Percentiles rank a stretch among this genome's conserved stretches.
Conservation (phyloP, 2,329 filamentous ascomycete species). For the Dothideomycetes sp. region DNA sequence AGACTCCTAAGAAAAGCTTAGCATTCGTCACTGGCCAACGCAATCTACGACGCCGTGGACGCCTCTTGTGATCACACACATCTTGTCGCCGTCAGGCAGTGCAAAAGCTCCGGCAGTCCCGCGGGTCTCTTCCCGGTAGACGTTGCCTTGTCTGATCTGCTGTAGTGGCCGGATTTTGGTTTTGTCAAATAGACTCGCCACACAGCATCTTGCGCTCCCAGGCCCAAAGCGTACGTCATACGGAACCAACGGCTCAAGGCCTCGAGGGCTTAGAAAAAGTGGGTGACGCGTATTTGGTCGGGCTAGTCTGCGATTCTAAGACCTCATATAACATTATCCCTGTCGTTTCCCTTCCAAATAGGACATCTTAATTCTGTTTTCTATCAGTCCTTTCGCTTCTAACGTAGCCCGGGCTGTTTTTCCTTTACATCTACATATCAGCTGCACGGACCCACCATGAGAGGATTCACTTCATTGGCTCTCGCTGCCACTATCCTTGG, state of each 20-base stretch:
- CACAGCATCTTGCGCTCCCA: not conserved
- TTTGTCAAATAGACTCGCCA: not conserved
- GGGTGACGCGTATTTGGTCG: not conserved
- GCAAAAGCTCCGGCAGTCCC: not conserved
- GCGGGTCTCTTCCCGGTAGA: not conserved
- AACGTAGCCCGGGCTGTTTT: not conserved
- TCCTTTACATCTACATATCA: not conserved
- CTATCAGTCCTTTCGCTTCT: not conserved
- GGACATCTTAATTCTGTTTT: not conserved
- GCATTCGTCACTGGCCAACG: not conserved
- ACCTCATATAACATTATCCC: not conserved
- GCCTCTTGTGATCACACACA: too few species aligned
- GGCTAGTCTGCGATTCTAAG: not conserved
- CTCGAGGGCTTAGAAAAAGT: not conserved
- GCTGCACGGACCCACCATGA: conserved; percentile 11
- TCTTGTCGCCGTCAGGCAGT: not conserved
- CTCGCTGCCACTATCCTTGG: conserved; percentile 14
- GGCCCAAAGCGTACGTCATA: not conserved
- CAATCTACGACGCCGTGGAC: not conserved
- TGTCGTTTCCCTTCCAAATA: not conserved
- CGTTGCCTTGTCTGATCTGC: not conserved
- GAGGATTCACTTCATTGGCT: conserved; percentile 15
- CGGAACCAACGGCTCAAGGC: not conserved
- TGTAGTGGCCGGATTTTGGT: not conserved
- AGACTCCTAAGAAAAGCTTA: not conserved